Evolutionary conservation across 2,329 filamentous ascomycete genomes (phyloP), one percentile per base, ranked within the genome.

Genomic region (Botryotinia calthae): DNA sequence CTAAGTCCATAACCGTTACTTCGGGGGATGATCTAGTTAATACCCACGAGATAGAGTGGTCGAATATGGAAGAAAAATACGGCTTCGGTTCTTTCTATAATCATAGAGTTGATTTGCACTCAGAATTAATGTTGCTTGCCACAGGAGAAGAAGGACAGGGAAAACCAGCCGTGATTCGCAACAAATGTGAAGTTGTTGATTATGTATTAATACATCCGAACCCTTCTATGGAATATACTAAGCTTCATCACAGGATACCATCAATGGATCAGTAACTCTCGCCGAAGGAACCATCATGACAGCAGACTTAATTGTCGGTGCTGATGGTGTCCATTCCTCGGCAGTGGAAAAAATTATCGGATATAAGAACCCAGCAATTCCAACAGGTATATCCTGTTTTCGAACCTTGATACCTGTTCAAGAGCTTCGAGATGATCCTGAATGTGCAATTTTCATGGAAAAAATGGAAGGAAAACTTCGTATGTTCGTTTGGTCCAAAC

Each of bases 61-160:
- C 20, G 6, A 69, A 78, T 65, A 46, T 76, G 9, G 66, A 71
- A 40, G 42, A 51, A 20, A 72, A 48, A 51, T 78, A 73, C 66
- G 79, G 79, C 0, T 75, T 82, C 84, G 80, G 81, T n/a, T 86
- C 87, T 87, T 83, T 84, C 8, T 82, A 89, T 3, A 84, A 83
- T 10, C 87, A 89, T 75, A 84, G 87, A 2, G 83, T 87, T 12
- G 80, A 83, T 73, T 81, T 90, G 28, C 88, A 90, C 76, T 83
- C 85, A 25, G 81, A 83, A 22, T 79, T 90, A 51, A 89, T 87
- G 78, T 76, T 79, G 12, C 74, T 82, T 3, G 87, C 87, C 0
- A 84, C 82, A 0, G 80, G 79, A 6, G 76, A 78, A 1, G 80
- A 81, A 16, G 83, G 83, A 0, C 79, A 76, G 82, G 78, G 5